Evolutionary conservation across 140 eudicot species (phyloP), one percentile per base, ranked within the genome.

Genomic region (Anethum foeniculum): DNA sequence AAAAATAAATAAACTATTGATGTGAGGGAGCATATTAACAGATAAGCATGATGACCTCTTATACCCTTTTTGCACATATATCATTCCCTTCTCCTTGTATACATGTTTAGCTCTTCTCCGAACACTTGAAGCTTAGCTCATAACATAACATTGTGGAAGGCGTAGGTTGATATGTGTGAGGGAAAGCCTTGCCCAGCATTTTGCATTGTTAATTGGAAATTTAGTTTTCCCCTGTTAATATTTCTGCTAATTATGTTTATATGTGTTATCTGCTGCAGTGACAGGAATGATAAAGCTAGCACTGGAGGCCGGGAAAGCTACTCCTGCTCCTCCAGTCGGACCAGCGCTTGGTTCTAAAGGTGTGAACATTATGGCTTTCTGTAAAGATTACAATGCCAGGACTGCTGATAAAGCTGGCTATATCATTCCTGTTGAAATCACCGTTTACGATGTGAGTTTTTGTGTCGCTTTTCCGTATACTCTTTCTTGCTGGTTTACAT

Each of bases 331-430:
- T 8, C 99, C 97, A 0, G 99, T 95, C 51, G 99, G 99, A 6
- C 99, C 99, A 13, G 97, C 99, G 14, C 86, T 95, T 77, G 99
- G 99, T 80, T 90, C 99, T 0, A 95, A 93, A 86, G 99, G 99
- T 64, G 99, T 95, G 0, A 95, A 95, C 69, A 95, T 95, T 64
- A 91, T 90, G 90, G 97, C 97, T 2, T 95, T 95, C 82, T 95
- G 97, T 83, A 95, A 95, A 89, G 99, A 95, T 79, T 95, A 95
- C 83, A 95, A 95, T 89, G 96, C 97, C 15, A 85, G 93, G 77
- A 95, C 99, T 69, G 99, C 99, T 72, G 99, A 95, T 81, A 95
- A 95, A 84, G 91, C 97, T 12, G 99, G 99, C 47, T 95, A 89
- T 72, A 73, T 92, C 32, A 95, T 95, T 75, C 99, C 99, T 13